A percentile compares a stretch with the other conserved stretches of the same genome.
Evolutionary conservation across 139 green algal species (phyloP).

Genomic region (Tetraselmis striata): DNA sequence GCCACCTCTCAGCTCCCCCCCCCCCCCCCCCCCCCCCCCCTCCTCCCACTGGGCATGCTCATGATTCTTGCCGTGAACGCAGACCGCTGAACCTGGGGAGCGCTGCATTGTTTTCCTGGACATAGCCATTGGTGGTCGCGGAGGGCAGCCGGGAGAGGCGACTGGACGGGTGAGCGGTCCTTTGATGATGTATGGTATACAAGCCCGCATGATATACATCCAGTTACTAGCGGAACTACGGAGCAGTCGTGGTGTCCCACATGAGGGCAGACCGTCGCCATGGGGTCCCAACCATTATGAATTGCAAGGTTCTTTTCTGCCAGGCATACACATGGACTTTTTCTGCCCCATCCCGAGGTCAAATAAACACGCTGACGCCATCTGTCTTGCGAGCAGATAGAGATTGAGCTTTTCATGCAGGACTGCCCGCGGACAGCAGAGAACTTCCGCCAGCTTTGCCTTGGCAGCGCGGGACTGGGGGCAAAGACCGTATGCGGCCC

Average conservation of each 20-base stretch:
- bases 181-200: too few relatives aligned
- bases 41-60: background rate
- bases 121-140: too few relatives aligned
- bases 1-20: background rate
- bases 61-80: background rate
- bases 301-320: too few relatives aligned
- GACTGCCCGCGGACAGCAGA: background rate
- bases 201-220: background rate
- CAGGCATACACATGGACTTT: background rate
- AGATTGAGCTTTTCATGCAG: background rate
- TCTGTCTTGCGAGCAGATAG: background rate
- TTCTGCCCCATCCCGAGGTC: background rate
- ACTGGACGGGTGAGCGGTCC: too few relatives aligned
- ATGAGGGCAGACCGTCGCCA: too few relatives aligned
- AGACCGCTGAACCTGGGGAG: background rate
- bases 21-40: too few relatives aligned
- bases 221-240: too few relatives aligned
- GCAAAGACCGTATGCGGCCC: background rate
- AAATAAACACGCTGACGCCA: background rate
- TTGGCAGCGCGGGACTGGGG: background rate
- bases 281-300: too few relatives aligned
- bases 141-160: too few relatives aligned
- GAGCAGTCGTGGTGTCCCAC: too few relatives aligned
- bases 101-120: background rate
- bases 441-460: background rate